Conservation (phyloP, 2,329 filamentous ascomycete genomes). For the Pseudocercospora crystallina region DNA sequence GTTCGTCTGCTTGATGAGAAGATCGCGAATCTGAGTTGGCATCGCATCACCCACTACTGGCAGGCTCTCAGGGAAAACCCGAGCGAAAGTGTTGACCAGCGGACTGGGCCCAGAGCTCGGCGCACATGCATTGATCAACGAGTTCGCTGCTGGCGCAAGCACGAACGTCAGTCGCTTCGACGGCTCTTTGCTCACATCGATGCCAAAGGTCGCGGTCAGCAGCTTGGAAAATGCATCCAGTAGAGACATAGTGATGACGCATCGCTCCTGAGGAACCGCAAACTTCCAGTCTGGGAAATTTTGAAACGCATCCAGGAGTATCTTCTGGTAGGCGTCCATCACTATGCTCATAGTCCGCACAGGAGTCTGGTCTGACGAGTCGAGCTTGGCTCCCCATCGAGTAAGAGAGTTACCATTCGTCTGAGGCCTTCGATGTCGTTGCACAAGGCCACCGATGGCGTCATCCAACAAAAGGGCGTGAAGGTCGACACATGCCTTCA, state of each 20-base stretch:
- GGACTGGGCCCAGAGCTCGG: constrained; percentile 19
- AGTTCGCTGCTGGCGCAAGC: constrained; percentile 70
- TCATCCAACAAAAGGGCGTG: constrained; percentile 76
- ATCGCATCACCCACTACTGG: constrained; percentile 22
- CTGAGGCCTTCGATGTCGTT: constrained; percentile 54
- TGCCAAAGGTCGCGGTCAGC: constrained; percentile 70
- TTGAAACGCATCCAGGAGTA: constrained; percentile 79
- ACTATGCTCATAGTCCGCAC: constrained; percentile 74
- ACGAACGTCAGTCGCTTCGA: constrained; percentile 56
- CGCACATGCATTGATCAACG: constrained; percentile 71
- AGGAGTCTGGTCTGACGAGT: constrained; percentile 66
- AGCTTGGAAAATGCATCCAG: constrained; percentile 70
- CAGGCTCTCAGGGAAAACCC: constrained; percentile 21
- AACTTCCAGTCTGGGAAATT: constrained; percentile 87
- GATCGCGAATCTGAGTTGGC: constrained; percentile 16
- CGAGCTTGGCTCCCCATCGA: constrained; percentile 40
- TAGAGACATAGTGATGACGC: constrained; percentile 67
- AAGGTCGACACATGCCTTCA: constrained; percentile 70
- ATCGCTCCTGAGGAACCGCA: constrained; percentile 64
- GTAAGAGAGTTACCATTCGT: constrained; percentile 2
- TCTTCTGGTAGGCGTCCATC: constrained; percentile 69
- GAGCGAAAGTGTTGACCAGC: constrained; percentile 18
- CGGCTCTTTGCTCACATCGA: constrained; percentile 60
- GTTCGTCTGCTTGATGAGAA: constrained; percentile 23
- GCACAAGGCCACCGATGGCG: constrained; percentile 67